A percentile compares a stretch with the other conserved stretches of the same genome.
These are phyloP conservation scores for Panaeolus cyanescens DNA, from an alignment of 768 basidiomycete genomes.

Conservation along the genomic window DNA sequence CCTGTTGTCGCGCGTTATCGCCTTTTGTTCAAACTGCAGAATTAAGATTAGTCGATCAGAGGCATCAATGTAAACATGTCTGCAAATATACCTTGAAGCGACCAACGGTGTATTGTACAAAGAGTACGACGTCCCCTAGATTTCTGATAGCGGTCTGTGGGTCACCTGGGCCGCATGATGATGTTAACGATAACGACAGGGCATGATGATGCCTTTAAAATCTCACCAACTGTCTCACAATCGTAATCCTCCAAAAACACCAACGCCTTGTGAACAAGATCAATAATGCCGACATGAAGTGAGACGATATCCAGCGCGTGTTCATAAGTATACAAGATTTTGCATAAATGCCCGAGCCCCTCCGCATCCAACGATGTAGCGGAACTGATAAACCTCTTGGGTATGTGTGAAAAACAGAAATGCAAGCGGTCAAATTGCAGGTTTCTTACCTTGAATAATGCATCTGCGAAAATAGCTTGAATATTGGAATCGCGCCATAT, in stretches of 20 bases:
- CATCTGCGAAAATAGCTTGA: constrained; percentile 59
- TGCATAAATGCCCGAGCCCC: constrained; percentile 69
- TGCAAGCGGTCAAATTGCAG: too few relatives aligned
- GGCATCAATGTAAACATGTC: not conserved
- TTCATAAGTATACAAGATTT: constrained; percentile 60
- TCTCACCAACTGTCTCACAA: constrained; percentile 78
- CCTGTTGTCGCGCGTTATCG: constrained; percentile 47
- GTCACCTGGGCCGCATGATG: constrained; percentile 52
- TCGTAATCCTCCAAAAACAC: constrained; percentile 71
- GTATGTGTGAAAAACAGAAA: too few relatives aligned
- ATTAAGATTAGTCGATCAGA: constrained; percentile 4
- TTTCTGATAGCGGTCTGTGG: constrained; percentile 82
- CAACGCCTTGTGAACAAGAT: constrained; percentile 65
- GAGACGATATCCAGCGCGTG: constrained; percentile 67
- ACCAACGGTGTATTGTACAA: constrained; percentile 64
- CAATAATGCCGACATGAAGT: constrained; percentile 63
- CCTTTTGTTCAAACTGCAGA: constrained; percentile 49
- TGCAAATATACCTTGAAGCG: constrained; percentile 57
- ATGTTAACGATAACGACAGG: not conserved
- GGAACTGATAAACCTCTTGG: constrained; percentile 60
- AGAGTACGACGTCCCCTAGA: constrained; percentile 78
- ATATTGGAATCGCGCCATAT: constrained; percentile 57
- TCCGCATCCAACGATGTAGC: constrained; percentile 63
- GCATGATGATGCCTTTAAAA: constrained; percentile 5
- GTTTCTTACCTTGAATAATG: constrained; percentile 54